phyloP scores from a whole-genome alignment of 805 yeast genomes.

The Myxozyma nipponensis region DNA sequence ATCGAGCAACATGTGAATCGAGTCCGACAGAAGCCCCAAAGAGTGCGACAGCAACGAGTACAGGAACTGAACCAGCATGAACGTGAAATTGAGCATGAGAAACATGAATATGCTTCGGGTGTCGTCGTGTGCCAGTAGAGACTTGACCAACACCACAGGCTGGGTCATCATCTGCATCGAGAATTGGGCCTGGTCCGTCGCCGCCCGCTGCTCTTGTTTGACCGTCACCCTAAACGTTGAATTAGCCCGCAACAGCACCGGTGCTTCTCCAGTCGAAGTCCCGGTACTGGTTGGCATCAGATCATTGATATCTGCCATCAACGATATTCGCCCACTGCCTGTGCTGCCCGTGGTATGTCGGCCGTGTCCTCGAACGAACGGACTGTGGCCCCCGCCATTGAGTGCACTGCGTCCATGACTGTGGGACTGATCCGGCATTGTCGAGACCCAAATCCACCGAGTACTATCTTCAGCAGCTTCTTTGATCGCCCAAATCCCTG shows the following conservation, averaged over 20 bases:
- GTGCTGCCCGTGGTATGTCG: neutral
- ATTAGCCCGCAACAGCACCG: neutral
- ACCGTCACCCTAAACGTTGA: slow-evolving; percentile 2
- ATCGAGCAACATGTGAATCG: slow-evolving; percentile 94
- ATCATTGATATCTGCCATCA: too few species aligned
- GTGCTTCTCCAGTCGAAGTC: too few species aligned
- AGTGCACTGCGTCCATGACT: neutral
- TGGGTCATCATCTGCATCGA: slow-evolving; percentile 9
- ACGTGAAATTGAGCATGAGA: slow-evolving; percentile 75
- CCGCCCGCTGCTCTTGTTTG: neutral
- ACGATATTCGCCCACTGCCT: neutral
- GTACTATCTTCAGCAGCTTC: neutral
- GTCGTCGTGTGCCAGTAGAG: slow-evolving; percentile 52
- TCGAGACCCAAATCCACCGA: neutral
- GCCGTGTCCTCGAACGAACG: neutral
- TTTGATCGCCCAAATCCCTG: too few species aligned
- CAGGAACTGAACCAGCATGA: slow-evolving; percentile 89
- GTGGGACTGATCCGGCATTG: neutral
- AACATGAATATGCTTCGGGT: slow-evolving; percentile 88
- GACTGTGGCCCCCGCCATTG: neutral
- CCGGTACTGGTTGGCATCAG: too few species aligned
- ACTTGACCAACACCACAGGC: slow-evolving; percentile 24
- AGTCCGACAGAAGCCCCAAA: slow-evolving; percentile 84
- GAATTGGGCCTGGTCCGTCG: neutral
- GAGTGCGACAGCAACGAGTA: slow-evolving; percentile 93